Conservation (phyloP, 768 basidiomycete species). For the Suillus tomentosus region DNA sequence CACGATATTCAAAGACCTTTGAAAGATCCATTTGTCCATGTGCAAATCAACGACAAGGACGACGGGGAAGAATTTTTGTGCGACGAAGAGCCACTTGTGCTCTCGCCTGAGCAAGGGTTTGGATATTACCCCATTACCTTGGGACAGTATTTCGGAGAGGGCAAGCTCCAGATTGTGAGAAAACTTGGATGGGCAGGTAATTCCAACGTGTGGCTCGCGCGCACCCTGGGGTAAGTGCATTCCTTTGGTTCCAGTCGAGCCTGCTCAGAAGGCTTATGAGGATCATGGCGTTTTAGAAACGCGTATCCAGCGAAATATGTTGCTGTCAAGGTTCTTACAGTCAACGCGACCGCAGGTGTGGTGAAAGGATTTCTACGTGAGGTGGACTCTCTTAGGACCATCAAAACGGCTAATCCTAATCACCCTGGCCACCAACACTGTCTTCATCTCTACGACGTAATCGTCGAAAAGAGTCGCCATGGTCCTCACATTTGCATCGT, state of each 20-base stretch:
- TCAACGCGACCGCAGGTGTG: neutral
- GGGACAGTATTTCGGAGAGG: neutral
- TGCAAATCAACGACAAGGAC: neutral
- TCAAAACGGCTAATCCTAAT: conserved; percentile 14
- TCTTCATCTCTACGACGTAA: conserved; percentile 12
- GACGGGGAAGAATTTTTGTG: neutral
- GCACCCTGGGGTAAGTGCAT: conserved; percentile 1
- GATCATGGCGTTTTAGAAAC: neutral
- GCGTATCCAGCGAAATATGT: neutral
- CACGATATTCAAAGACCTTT: neutral
- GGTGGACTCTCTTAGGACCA: neutral
- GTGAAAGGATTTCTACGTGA: neutral
- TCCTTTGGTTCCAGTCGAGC: neutral
- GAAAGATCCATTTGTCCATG: neutral
- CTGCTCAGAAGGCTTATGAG: too few relatives aligned
- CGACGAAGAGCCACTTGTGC: conserved; percentile 2
- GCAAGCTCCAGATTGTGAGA: neutral
- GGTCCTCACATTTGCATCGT: conserved; percentile 19
- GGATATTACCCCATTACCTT: neutral
- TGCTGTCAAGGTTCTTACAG: conserved; percentile 2
- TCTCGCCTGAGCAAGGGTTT: neutral
- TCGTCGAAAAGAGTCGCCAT: conserved; percentile 12
- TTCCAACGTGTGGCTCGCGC: conserved; percentile 10
- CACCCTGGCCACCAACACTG: conserved; percentile 16
- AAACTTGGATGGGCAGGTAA: conserved; percentile 8